Evolutionary conservation across 2,329 filamentous ascomycete genomes (phyloP).

Genomic region (Penicillium sp.): DNA sequence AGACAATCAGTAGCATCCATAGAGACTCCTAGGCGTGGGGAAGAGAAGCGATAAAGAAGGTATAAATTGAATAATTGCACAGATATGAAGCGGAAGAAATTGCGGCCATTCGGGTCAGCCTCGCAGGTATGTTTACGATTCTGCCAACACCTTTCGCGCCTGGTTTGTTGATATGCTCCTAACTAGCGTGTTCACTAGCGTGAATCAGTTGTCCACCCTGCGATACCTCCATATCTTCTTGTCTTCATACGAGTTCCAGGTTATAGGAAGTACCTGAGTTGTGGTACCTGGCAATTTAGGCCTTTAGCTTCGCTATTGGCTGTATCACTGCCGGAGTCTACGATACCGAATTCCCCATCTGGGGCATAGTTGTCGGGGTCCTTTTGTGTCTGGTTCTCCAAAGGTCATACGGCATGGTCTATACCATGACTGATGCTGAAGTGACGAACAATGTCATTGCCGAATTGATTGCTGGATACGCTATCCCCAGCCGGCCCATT

Average conservation of each 20-base stretch:
- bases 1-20: too few species aligned
- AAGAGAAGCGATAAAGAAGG: too few species aligned
- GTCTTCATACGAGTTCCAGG: slow-evolving; percentile 45
- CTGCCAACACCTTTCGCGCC: slow-evolving; percentile 33
- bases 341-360: slow-evolving; percentile 45
- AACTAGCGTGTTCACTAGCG: slow-evolving; percentile 35
- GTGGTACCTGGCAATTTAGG: slow-evolving; percentile 50
- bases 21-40: too few species aligned
- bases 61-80: background rate
- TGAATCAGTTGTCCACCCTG: slow-evolving; percentile 49
- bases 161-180: slow-evolving; percentile 41
- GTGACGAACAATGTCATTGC: slow-evolving; percentile 56
- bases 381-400: slow-evolving; percentile 52
- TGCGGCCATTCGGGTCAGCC: too few species aligned
- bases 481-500: too few species aligned
- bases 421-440: slow-evolving; percentile 41
- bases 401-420: slow-evolving; percentile 32
- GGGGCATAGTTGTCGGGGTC: slow-evolving; percentile 53
- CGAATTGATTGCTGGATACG: slow-evolving; percentile 38
- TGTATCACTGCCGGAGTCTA: slow-evolving; percentile 48
- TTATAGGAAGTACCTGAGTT: slow-evolving; percentile 53
- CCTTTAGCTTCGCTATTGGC: slow-evolving; percentile 48
- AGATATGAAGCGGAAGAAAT: background rate
- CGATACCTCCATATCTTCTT: slow-evolving; percentile 47
- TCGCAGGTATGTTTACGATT: slow-evolving; percentile 4